Evolutionary conservation across 352 stramenopile species (phyloP), one percentile per base, ranked within the genome.

Genomic region (Globisporangium canariense): DNA sequence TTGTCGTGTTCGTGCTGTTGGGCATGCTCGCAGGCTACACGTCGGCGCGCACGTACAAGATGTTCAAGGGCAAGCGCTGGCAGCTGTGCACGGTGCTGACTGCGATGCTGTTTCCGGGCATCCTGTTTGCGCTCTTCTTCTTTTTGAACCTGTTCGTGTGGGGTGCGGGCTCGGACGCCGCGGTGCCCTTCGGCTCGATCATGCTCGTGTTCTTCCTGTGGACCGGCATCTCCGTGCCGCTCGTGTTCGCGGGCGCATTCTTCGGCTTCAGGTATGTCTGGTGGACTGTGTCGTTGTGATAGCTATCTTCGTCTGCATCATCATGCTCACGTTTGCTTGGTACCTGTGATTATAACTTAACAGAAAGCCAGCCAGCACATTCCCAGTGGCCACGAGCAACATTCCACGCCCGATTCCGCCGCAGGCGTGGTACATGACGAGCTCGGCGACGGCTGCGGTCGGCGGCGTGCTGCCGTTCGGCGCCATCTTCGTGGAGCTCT

Each of bases 401-500:
- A 99, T 99, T 71, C 97, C 98, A 13, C 89, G 98, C 46, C 94
- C 97, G 51, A 98, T 99, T 67, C 98, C 98, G 9, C 92, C 98
- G 68, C 97, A 99, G 79, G 97, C 97, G 28, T 99, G 97, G 97
- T 99, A 99, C 78, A 97, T 99, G 89, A 91, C 92, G 45, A 86
- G 97, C 67, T 78, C 86, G 52, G 94, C 98, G 47, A 93, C 92
- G 0, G 83, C 98, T 9, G 76, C 95, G 2, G 91, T 99, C 49
- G 97, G 97, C 50, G 98, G 98, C 20, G 93, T 99, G 62, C 79
- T 99, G 2, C 98, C 98, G 13, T 99, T 99, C 72, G 97, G 97
- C 32, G 97, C 98, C 8, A 98, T 98, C 84, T 99, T 99, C 76
- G 97, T 99, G 34, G 98, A 99, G 82, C 88, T 99, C 28, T 99